Conservation (phyloP, 2,329 filamentous ascomycete species). For the Rugonectria rugulosa region DNA sequence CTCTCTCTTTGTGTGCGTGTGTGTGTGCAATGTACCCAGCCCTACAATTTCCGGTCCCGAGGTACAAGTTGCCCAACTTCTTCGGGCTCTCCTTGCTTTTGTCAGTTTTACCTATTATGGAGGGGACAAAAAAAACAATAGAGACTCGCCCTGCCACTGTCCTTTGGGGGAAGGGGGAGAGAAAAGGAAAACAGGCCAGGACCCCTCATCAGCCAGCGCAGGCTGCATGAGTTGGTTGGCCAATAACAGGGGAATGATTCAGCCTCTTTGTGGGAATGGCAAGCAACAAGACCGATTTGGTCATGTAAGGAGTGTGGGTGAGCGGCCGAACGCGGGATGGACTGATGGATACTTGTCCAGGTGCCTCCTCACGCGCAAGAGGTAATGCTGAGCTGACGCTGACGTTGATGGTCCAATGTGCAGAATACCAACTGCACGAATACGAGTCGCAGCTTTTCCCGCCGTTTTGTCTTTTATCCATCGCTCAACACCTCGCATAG, state of each 20-base stretch:
- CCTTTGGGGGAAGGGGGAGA: neutral
- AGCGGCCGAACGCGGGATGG: neutral
- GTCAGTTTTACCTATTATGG: too few relatives aligned
- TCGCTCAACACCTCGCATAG: too few relatives aligned
- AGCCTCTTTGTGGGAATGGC: neutral
- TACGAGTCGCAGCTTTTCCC: too few relatives aligned
- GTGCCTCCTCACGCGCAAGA: too few relatives aligned
- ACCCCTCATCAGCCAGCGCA: neutral
- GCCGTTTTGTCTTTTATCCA: too few relatives aligned
- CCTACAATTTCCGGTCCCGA: neutral
- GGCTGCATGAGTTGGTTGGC: neutral
- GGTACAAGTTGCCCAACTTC: neutral
- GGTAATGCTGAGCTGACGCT: too few relatives aligned
- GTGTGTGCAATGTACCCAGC: too few relatives aligned
- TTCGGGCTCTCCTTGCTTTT: neutral
- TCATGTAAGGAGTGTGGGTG: neutral
- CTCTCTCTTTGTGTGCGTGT: too few relatives aligned
- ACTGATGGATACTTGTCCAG: neutral
- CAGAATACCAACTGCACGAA: too few relatives aligned
- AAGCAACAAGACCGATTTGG: neutral
- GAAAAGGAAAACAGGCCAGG: neutral
- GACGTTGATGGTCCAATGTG: too few relatives aligned
- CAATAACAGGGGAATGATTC: constrained; percentile 1
- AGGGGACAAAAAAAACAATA: too few relatives aligned
- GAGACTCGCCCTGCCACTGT: neutral